Base-by-base conservation (phyloP, 2,329 filamentous ascomycete species). In the Daldinia sp. region DNA sequence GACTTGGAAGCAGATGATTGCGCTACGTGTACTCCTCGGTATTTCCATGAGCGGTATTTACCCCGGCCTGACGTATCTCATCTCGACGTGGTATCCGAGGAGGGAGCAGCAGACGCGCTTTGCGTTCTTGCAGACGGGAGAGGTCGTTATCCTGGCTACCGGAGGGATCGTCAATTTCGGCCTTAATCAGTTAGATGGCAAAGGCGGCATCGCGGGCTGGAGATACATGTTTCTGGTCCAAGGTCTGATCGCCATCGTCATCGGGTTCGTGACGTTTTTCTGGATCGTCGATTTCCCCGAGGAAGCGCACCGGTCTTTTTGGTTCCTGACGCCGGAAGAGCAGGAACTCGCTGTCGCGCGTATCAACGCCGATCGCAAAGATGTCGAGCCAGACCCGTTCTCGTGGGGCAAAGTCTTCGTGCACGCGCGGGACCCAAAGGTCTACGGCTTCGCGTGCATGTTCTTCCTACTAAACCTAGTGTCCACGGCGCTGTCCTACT, bases 221-320 rank as follows among this genome's bases (percentile, higher is more conserved):
- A 83, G 86, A 25, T 90, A 85, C 81, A 90, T 90, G 87, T 91
- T 87, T 67, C 73, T 90, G 0, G 85, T 90, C 0, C 87, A 90
- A 68, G 88, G 88, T 0, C 70, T 85, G 8, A 85, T 90, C 67
- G 82, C 88, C 3, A 81, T 82, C 61, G 74, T 86, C 19, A 76
- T 91, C 17, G 87, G 87, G 2, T 69, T 88, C 27, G 60, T 82
- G 10, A 89, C 87, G 0, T 90, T 87, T 70, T 89, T 87, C 81
- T 90, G 88, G 88, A 90, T 91, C 77, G 80, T 90, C 39, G 87
- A 90, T 70, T 90, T 91, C 64, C 88, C 88, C 0, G 88, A 90
- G 68, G 80, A 86, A 23, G 80, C 85, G 0, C 79, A 85, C 53
- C 76, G 76, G 10, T 87, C 84, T 51, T 83, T 86, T 66, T 78